phyloP scores from a whole-genome alignment of 2,329 filamentous ascomycete genomes.

The Aspergillus sp. region DNA sequence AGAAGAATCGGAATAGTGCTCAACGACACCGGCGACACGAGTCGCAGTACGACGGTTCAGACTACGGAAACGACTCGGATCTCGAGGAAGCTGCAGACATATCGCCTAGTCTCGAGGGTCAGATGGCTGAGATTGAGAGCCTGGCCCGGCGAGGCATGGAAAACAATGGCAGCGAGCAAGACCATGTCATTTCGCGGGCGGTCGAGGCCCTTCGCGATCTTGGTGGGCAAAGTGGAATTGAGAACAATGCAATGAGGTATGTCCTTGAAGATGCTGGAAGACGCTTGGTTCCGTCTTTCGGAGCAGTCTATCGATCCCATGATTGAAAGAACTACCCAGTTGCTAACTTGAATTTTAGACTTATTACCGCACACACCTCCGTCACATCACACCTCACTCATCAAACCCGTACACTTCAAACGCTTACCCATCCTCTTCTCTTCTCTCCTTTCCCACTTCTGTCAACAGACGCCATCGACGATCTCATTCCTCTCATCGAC shows the following conservation, averaged over 20 bases:
- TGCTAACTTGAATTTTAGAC: constrained; percentile 29
- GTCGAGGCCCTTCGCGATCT: constrained; percentile 50
- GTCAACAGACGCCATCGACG: constrained; percentile 51
- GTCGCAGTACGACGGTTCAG: constrained; percentile 53
- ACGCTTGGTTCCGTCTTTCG: not conserved
- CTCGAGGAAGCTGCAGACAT: constrained; percentile 49
- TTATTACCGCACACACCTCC: constrained; percentile 55
- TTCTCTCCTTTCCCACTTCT: constrained; percentile 53
- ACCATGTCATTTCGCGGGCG: constrained; percentile 50
- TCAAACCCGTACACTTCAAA: constrained; percentile 57
- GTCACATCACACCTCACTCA: constrained; percentile 56
- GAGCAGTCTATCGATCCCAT: not conserved
- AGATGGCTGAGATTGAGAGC: constrained; percentile 53
- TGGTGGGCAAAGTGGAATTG: constrained; percentile 51
- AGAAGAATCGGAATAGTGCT: constrained; percentile 32
- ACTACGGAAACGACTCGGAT: constrained; percentile 55
- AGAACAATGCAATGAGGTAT: constrained; percentile 53
- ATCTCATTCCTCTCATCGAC: constrained; percentile 53
- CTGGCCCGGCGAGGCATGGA: constrained; percentile 50
- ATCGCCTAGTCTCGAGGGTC: constrained; percentile 50
- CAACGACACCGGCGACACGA: constrained; percentile 34
- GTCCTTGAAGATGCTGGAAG: constrained; percentile 5
- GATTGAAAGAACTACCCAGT: not conserved
- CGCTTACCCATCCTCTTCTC: constrained; percentile 54
- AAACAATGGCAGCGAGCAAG: constrained; percentile 47